phyloP scores from a whole-genome alignment of 495 filamentous ascomycete species.

The Talaromyces proteolyticus region DNA sequence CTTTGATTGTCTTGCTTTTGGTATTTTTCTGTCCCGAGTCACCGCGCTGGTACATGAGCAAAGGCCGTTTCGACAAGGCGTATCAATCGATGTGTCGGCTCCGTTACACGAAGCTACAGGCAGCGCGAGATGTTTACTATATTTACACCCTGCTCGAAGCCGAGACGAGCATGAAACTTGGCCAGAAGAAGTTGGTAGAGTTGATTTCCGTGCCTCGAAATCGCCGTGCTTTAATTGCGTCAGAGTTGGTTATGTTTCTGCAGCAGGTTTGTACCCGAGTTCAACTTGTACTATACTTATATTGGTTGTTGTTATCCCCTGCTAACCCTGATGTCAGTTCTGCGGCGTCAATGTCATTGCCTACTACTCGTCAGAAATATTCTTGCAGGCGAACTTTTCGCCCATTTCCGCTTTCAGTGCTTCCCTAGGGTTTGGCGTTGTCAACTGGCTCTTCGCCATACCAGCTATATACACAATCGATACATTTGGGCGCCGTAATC shows the following conservation, averaged over 20 bases:
- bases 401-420: conserved; percentile 53
- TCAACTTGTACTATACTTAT: too few relatives aligned
- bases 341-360: conserved; percentile 61
- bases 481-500: conserved; percentile 74
- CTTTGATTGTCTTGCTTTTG: conserved; percentile 61
- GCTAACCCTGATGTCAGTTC: conserved; percentile 17
- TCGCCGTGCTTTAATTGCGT: conserved; percentile 69
- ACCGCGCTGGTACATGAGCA: conserved; percentile 74
- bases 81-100: conserved; percentile 62
- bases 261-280: conserved; percentile 75
- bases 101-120: conserved; percentile 66
- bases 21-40: conserved; percentile 73
- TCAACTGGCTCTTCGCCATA: conserved; percentile 74
- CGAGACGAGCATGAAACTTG: conserved; percentile 54
- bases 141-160: conserved; percentile 67
- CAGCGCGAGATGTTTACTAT: conserved; percentile 77
- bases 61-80: conserved; percentile 58
- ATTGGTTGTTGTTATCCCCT: not conserved
- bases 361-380: conserved; percentile 50
- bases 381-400: conserved; percentile 43
- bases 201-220: conserved; percentile 71
- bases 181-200: conserved; percentile 59
- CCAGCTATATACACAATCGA: conserved; percentile 80
- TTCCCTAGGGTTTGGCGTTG: conserved; percentile 70
- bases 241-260: conserved; percentile 79